Percentiles rank a stretch among this genome's conserved stretches.
Evolutionary conservation across 176 grass and related monocot species (phyloP).

Genomic region (Triticum urartu): DNA sequence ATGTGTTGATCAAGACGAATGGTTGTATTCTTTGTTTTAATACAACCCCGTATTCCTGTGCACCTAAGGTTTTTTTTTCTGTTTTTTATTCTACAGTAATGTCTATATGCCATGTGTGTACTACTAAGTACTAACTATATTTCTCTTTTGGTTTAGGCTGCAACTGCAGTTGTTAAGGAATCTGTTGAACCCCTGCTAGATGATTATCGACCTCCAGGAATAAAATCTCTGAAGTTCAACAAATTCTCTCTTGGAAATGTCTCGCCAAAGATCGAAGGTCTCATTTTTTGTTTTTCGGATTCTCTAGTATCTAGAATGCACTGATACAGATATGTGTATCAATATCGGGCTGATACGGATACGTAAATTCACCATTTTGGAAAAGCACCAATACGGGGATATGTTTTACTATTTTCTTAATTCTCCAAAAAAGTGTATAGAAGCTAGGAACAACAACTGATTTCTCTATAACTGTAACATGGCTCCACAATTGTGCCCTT

Average conservation of each 20-base stretch:
- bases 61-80: neutral
- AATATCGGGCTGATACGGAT: too few species aligned
- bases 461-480: too few species aligned
- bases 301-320: slow-evolving; percentile 11
- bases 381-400: too few species aligned
- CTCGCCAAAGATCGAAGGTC: slow-evolving; percentile 98
- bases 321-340: too few species aligned
- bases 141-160: slow-evolving; percentile 60
- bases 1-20: slow-evolving; percentile 10
- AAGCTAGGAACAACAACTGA: too few species aligned
- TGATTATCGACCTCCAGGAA: slow-evolving; percentile 94
- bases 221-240: slow-evolving; percentile 94
- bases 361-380: too few species aligned
- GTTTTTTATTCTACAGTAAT: slow-evolving; percentile 7
- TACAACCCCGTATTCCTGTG: slow-evolving; percentile 1
- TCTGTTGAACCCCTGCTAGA: slow-evolving; percentile 90
- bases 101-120: slow-evolving; percentile 24
- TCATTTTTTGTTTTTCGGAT: neutral
- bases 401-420: too few species aligned
- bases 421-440: too few species aligned
- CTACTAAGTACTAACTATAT: slow-evolving; percentile 35
- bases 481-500: too few species aligned
- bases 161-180: slow-evolving; percentile 71
- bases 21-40: slow-evolving; percentile 28
- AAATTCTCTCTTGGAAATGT: slow-evolving; percentile 95